Evolutionary conservation across 1,284 basidiomycete species (phyloP).

Genomic region (Melampsora larici-populina): DNA sequence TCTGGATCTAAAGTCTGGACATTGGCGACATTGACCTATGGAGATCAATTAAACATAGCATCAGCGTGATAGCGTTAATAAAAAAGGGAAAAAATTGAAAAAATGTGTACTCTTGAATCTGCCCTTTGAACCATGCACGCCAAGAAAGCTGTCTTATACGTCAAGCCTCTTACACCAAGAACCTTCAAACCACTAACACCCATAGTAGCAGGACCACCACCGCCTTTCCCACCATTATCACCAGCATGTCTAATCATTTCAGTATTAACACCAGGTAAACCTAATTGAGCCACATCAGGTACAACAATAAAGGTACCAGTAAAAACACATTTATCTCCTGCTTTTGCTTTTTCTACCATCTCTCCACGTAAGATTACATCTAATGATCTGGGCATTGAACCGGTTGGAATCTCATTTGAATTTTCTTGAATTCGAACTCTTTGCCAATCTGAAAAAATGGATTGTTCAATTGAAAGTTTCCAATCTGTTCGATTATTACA

Average conservation of each 20-base stretch:
- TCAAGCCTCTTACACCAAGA: constrained; percentile 88
- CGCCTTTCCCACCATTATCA: constrained; percentile 55
- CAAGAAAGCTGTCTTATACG: constrained; percentile 97
- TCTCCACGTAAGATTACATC: constrained; percentile 95
- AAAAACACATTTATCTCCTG: constrained; percentile 97
- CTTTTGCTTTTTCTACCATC: constrained; percentile 94
- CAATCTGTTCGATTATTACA: constrained; percentile 87
- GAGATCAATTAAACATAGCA: not conserved
- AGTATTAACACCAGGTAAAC: constrained; percentile 88
- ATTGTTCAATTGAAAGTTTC: constrained; percentile 93
- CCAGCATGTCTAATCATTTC: constrained; percentile 83
- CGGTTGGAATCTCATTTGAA: constrained; percentile 97
- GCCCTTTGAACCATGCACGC: constrained; percentile 95
- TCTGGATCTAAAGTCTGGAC: constrained; percentile 62
- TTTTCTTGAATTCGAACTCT: too few species aligned
- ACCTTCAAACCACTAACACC: constrained; percentile 93
- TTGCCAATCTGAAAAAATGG: constrained; percentile 98
- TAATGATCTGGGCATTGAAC: constrained; percentile 90
- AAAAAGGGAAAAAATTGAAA: not conserved
- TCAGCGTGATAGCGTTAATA: not conserved
- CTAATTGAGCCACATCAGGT: constrained; percentile 94
- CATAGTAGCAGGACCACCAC: constrained; percentile 63
- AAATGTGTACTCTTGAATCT: constrained; percentile 69
- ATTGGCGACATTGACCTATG: constrained; percentile 12
- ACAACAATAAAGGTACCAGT: constrained; percentile 98